These are phyloP conservation scores for Boletellus deceptivus DNA, from an alignment of 1,284 basidiomycete species.

Conservation along the genomic window DNA sequence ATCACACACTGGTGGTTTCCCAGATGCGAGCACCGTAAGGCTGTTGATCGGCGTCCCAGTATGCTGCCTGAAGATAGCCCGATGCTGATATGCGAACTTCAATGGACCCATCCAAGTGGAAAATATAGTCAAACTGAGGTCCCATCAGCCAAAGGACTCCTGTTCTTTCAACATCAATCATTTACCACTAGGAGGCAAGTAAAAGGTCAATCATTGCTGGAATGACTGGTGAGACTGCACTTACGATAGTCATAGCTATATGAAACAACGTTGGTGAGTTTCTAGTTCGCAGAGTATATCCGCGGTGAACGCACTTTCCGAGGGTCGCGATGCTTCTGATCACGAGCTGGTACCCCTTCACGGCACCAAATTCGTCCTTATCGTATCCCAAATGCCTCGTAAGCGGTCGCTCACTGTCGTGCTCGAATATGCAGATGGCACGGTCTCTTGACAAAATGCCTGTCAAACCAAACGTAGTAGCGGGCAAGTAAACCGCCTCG, in stretches of 20 bases:
- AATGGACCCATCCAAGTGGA: conserved; percentile 64
- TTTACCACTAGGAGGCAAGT: conserved; percentile 37
- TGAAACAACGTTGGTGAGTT: conserved; percentile 1
- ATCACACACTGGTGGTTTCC: conserved; percentile 48
- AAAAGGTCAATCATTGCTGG: not conserved
- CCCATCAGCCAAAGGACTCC: conserved; percentile 8
- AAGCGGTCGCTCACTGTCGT: conserved; percentile 55
- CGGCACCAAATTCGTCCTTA: conserved; percentile 53
- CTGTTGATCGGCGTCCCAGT: conserved; percentile 50
- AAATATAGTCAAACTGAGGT: conserved; percentile 60
- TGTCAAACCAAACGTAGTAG: conserved; percentile 46
- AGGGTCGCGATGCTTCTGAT: conserved; percentile 58
- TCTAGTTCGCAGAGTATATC: not conserved
- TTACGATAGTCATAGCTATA: conserved; percentile 54
- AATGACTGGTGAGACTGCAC: conserved; percentile 19
- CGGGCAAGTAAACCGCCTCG: conserved; percentile 57
- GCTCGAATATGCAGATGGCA: conserved; percentile 66
- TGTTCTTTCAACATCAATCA: not conserved
- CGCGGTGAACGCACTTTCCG: conserved; percentile 50
- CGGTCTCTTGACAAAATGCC: conserved; percentile 46
- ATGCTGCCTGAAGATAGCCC: conserved; percentile 65
- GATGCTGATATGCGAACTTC: conserved; percentile 65
- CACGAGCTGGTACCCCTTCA: conserved; percentile 57
- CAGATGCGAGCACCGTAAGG: conserved; percentile 57
- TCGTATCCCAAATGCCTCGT: conserved; percentile 56